These are phyloP conservation scores for Elymus sibiricus DNA, from an alignment of 176 grass and related monocot genomes.

Conservation along the genomic window DNA sequence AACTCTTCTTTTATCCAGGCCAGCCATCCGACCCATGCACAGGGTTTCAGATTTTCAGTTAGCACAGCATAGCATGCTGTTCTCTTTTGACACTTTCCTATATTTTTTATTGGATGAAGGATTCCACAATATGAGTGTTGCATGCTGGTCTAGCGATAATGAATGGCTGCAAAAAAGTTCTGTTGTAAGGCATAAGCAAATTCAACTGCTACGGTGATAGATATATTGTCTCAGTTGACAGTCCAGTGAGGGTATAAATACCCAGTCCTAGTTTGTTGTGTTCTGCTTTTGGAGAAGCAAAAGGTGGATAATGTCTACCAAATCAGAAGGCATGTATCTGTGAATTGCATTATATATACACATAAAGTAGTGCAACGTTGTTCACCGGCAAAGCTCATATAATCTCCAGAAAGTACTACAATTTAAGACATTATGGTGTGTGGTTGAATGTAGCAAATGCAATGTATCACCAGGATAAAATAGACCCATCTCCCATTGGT, in stretches of 20 bases:
- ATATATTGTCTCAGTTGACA: not conserved
- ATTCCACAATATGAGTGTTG: fast-evolving
- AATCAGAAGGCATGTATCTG: not conserved
- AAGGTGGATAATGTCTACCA: not conserved
- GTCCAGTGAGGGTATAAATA: not conserved
- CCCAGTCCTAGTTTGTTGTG: not conserved
- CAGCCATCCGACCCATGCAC: not conserved
- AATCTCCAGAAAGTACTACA: not conserved
- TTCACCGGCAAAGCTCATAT: not conserved
- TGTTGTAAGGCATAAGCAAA: not conserved
- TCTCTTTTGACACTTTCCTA: too few species aligned
- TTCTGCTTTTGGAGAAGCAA: not conserved
- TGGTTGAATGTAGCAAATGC: too few species aligned
- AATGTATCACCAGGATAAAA: too few species aligned
- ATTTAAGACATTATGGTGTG: not conserved
- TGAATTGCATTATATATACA: not conserved
- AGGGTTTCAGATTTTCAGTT: not conserved
- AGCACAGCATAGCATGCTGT: too few species aligned
- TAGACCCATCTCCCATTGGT: too few species aligned
- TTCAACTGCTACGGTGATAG: not conserved
- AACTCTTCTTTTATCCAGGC: not conserved
- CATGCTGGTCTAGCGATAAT: not conserved
- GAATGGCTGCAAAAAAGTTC: not conserved
- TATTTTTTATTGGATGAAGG: not conserved
- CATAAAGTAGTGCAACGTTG: not conserved